Evolutionary conservation across 768 basidiomycete genomes (phyloP), one percentile per base, ranked within the genome.

Genomic region (Russula foetens): DNA sequence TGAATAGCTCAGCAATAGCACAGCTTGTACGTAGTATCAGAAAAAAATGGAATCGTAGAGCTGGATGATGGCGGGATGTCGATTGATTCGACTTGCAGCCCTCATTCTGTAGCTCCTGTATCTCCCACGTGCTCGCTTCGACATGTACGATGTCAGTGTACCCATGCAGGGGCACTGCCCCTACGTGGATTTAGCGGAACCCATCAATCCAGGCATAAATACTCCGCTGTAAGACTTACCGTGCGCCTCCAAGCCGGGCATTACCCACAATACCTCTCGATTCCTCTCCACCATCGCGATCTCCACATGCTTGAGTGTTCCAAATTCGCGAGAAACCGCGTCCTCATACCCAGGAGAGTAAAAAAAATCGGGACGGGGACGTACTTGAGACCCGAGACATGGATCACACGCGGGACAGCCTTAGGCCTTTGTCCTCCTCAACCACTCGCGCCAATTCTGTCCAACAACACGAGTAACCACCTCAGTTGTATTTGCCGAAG

Each of bases 261-360:
- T 73, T 67, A 84, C 84, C 19, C 7, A 86, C 90, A 33, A 92
- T 77, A 88, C 77, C 53, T 82, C 79, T 29, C 86, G 75, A 67
- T 92, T 89, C 66, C 92, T 84, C 31, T 79, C 74, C 43, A 92
- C 86, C 1, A 89, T 87, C 6, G 87, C 85, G 0, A 88, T 71
- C 67, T 94, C 92, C 0, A 82, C 82, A 50, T 95, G 91, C 71
- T 88, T 92, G 58, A 95, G 88, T 0, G 92, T 95, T 0, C 93
- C 92, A 92, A 61, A 6, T 51, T 6, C 43, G n/a, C 12, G 56
- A 5, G n/a, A 23, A 23, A 11, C 21, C 2, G 4, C 3, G 1
- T n/a, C n/a, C n/a, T 50, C 29, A 8, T 14, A 3, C 7, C 23
- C 7, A 1, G 11, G 33, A 12, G 4, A 31, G 24, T 19, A 53